Base-by-base conservation (phyloP, 2,329 filamentous ascomycete genomes). In the Pseudogymnoascus sp. region DNA sequence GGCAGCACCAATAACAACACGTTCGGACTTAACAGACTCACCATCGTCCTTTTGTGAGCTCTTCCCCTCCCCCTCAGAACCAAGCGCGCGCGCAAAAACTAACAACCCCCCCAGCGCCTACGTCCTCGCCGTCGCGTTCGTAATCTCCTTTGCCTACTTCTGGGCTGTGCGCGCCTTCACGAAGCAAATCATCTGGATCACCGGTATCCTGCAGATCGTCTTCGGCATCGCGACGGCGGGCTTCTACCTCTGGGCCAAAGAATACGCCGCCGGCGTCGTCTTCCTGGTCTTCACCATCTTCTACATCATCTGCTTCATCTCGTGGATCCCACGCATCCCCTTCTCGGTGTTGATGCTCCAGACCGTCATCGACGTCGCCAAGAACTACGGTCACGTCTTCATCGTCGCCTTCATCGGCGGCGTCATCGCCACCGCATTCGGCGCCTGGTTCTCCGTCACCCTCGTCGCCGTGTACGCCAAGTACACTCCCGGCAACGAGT, bases 121-220 rank as follows among this genome's bases (percentile, higher is more conserved):
- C 72, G 84, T 90, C 6, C 80, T 97, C 6, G 83, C 78, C 14
- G 80, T 92, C 39, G 89, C 91, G 4, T 80, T 92, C 21, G 81
- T 90, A 1, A 78, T 96, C 43, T 92, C 90, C 37, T 89, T 85
- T 71, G 80, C 77, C 21, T 97, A 97, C 73, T 85, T 97, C 69
- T 84, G 85, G 74, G 74, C 87, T 1, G 89, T 90, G 6, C 85
- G 91, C 62, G 77, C 83, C 55, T 93, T 93, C 67, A 92, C 92
- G 3, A 95, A 94, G 76, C 84, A 91, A 71, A 92, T 96, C 68
- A 95, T 97, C 72, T 97, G 91, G 90, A 83, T 92, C 39, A 95
- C 92, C 0, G 91, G 91, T 11, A 93, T 96, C 60, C 79, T 96
- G 63, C 95, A 97, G 74, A 89, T 96, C 69, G 77, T 88, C 62